Evolutionary conservation across 257 asterid genomes (phyloP).

Genomic region (Anisodus tanguticus): DNA sequence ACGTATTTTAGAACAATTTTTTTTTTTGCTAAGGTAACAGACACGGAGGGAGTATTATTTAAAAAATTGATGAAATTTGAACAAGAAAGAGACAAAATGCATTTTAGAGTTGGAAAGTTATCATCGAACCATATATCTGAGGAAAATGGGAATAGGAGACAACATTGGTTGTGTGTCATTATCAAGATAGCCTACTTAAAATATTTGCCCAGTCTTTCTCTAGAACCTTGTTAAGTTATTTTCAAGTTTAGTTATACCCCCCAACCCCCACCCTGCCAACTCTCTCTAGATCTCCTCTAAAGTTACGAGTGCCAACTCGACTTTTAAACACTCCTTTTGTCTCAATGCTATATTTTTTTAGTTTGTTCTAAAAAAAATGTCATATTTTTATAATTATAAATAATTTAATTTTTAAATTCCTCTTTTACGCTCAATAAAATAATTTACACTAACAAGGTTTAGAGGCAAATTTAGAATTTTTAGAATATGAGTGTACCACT

Average conservation of each 20-base stretch:
- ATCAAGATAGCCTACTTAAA: constrained; percentile 49
- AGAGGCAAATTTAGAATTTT: too few relatives aligned
- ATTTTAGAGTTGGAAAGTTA: neutral
- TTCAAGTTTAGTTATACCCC: constrained; percentile 52
- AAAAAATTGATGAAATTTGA: constrained; percentile 11
- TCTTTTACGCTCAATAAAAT: too few relatives aligned
- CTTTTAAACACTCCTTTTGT: neutral
- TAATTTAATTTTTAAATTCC: too few relatives aligned
- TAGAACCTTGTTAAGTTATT: constrained; percentile 57
- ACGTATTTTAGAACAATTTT: too few relatives aligned
- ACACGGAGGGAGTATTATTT: neutral
- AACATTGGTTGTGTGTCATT: constrained; percentile 48
- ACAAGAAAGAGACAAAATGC: constrained; percentile 23
- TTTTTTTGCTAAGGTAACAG: too few relatives aligned
- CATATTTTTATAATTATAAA: too few relatives aligned
- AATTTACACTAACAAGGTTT: too few relatives aligned
- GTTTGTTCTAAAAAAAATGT: too few relatives aligned
- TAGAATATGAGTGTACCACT: too few relatives aligned
- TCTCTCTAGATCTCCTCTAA: neutral
- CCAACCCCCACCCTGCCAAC: constrained; percentile 29
- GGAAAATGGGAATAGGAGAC: constrained; percentile 36
- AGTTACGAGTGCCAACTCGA: neutral
- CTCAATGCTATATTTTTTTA: too few relatives aligned
- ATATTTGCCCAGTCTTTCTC: constrained; percentile 50
- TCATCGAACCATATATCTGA: constrained; percentile 29